These are phyloP conservation scores for Arbutus unedo DNA, from an alignment of 148 eudicot genomes.

Conservation along the genomic window DNA sequence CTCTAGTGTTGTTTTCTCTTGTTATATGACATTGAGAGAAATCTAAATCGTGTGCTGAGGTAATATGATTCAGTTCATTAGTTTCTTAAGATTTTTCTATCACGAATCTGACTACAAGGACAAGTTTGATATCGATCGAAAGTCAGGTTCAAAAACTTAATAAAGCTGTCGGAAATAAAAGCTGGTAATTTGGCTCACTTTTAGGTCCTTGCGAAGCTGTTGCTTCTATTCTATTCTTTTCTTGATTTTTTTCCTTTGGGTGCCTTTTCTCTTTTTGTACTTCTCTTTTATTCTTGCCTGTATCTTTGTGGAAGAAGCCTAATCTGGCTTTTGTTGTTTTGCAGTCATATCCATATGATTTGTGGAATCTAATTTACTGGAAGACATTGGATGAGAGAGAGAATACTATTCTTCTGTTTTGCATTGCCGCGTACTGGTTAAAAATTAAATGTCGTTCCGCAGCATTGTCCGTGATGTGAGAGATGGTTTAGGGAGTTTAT, in stretches of 20 bases:
- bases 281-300: slow-evolving; percentile 5
- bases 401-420: slow-evolving; percentile 1
- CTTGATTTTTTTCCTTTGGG: neutral
- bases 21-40: neutral
- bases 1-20: neutral
- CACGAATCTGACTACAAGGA: neutral
- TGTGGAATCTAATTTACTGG: slow-evolving; percentile 12
- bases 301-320: slow-evolving; percentile 8
- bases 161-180: slow-evolving; percentile 5
- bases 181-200: slow-evolving; percentile 14
- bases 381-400: neutral
- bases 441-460: slow-evolving; percentile 44
- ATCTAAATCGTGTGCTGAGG: neutral
- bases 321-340: slow-evolving; percentile 14
- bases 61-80: neutral
- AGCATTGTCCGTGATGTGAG: slow-evolving; percentile 58
- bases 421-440: neutral
- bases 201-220: slow-evolving; percentile 22
- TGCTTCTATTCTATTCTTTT: slow-evolving; percentile 15
- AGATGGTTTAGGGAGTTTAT: slow-evolving; percentile 54
- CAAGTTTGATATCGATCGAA: slow-evolving; percentile 4
- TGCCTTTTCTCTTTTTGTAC: neutral
- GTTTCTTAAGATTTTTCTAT: slow-evolving; percentile 1
- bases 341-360: slow-evolving; percentile 23
- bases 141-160: slow-evolving; percentile 1